Conservation (phyloP, 257 asterid genomes). For the Nicotiana tomentosiformis region DNA sequence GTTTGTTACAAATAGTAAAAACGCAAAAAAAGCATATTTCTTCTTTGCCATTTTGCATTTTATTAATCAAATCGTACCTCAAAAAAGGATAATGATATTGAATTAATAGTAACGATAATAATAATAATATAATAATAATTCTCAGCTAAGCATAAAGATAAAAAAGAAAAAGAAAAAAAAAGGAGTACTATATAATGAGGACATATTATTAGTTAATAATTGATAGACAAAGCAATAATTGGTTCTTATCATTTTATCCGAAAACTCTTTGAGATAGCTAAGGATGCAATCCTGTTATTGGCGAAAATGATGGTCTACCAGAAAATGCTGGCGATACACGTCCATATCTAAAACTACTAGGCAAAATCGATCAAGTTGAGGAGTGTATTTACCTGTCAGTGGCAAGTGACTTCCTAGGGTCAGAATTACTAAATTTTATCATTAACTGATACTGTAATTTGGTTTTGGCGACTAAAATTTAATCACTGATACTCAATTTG, state of each 20-base stretch:
- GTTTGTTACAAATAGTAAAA: not conserved
- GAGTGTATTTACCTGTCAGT: too few relatives aligned
- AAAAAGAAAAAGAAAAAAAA: not conserved
- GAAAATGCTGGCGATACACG: not conserved
- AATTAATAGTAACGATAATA: not conserved
- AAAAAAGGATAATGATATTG: not conserved
- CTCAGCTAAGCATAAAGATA: not conserved
- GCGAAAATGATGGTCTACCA: slow-evolving; percentile 4
- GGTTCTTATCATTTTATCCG: slow-evolving; percentile 8
- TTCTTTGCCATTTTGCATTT: not conserved
- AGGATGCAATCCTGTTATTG: not conserved
- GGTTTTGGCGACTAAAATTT: too few relatives aligned
- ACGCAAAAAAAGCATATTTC: not conserved
- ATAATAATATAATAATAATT: not conserved
- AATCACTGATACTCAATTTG: too few relatives aligned
- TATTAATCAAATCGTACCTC: not conserved
- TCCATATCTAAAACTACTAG: not conserved
- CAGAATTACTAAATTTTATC: too few relatives aligned
- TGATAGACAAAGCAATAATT: slow-evolving; percentile 4
- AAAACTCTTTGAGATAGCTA: not conserved
- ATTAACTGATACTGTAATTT: too few relatives aligned
- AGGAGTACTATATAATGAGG: not conserved
- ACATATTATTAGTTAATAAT: not conserved
- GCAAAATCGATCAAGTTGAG: not conserved
- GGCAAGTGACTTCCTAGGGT: too few relatives aligned